Evolutionary conservation across 345 rosid species (phyloP).

Genomic region (Citrus medica): DNA sequence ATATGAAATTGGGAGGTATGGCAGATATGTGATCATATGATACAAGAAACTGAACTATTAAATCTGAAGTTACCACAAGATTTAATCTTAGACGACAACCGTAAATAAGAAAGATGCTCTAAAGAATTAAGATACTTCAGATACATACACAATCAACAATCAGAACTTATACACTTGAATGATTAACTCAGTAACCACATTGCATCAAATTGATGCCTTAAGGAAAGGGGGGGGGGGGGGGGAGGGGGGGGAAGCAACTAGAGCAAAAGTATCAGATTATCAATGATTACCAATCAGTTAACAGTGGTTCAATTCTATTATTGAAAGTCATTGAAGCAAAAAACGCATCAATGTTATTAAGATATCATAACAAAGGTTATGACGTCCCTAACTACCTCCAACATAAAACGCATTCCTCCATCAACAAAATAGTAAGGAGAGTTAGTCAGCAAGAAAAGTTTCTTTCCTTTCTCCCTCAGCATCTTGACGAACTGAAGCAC

Average conservation of each 20-base stretch:
- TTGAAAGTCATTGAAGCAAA: neutral
- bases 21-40: neutral
- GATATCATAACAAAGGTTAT: neutral
- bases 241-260: neutral
- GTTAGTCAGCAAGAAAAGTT: conserved; percentile 86
- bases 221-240: no score
- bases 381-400: conserved; percentile 57
- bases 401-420: conserved; percentile 90
- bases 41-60: neutral
- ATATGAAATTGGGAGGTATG: neutral
- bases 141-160: neutral
- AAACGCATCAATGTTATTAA: neutral
- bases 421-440: conserved; percentile 94
- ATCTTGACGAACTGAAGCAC: conserved; percentile 62
- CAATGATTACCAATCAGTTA: neutral
- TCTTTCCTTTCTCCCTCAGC: conserved; percentile 89
- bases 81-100: neutral
- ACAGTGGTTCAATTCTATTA: neutral
- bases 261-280: neutral
- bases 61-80: neutral
- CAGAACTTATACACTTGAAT: neutral
- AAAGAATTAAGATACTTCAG: neutral
- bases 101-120: neutral
- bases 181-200: neutral
- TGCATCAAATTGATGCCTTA: neutral